Evolutionary conservation across 345 rosid genomes (phyloP), one percentile per base, ranked within the genome.

Genomic region (Sonneratia alba): DNA sequence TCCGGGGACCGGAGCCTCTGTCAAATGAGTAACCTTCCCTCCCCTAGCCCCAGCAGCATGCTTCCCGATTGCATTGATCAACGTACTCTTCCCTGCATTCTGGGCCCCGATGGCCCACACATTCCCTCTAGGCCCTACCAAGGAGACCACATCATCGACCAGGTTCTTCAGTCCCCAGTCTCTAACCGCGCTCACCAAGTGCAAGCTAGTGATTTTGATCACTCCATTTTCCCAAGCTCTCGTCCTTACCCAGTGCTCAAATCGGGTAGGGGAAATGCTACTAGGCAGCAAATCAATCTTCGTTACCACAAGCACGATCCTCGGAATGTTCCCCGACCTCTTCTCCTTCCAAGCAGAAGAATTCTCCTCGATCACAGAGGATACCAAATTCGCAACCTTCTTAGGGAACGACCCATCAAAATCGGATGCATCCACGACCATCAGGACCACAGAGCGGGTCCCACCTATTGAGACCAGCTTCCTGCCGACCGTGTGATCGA

Each of bases 81-180:
- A 71, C 11, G 98, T 90, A 76, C 91, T 95, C 84, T 95, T 95
- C 69, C 99, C 99, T 0, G 96, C 99, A 77, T 88, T 95, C 70
- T 95, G 99, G 0, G 92, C 86, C 32, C 99, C 97, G 2, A 92
- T 83, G 0, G 92, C 92, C 99, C 99, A 92, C 36, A 92, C 98
- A 74, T 88, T 82, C 10, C 97, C 97, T 71, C 99, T 75, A 47
- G 89, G 81, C 47, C 99, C 99, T 2, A 91, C 91, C 88, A 89
- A 77, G 7, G 76, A 77, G 22, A 82, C 80, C 15, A 95, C 83
- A 68, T 92, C 97, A 45, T 95, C 99, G 61, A 87, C 86, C 65
- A 92, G 78, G 82, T 77, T 87, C 82, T 88, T 89, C 83, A 89
- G 64, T 22, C 99, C 97, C 96, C 99, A 95, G 71, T 87, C 80